Percentiles rank a stretch among this genome's conserved stretches.
These are phyloP conservation scores for Cladosporium sp. DNA, from an alignment of 2,329 filamentous ascomycete genomes.

Conservation along the genomic window DNA sequence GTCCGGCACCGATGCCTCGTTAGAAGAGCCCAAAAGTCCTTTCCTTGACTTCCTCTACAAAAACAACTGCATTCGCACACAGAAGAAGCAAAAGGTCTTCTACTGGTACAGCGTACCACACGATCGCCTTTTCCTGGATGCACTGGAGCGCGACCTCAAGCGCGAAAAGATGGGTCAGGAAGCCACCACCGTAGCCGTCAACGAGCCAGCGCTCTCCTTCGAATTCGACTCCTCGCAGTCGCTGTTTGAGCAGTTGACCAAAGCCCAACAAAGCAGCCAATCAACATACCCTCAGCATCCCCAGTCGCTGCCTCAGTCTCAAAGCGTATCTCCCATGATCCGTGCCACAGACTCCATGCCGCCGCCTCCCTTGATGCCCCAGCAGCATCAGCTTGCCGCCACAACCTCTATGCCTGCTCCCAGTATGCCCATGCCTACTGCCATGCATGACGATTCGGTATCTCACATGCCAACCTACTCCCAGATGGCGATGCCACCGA, in stretches of 20 bases:
- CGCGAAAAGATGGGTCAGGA: constrained; percentile 99
- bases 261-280: constrained; percentile 97
- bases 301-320: constrained; percentile 56
- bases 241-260: constrained; percentile 98
- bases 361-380: constrained; percentile 76
- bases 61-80: constrained; percentile 99
- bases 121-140: constrained; percentile 94
- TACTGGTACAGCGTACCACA: constrained; percentile 99
- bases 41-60: constrained; percentile 99
- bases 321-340: constrained; percentile 84
- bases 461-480: constrained; percentile 67
- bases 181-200: constrained; percentile 92
- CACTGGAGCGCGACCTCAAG: constrained; percentile 94
- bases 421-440: constrained; percentile 34
- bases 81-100: constrained; percentile 99
- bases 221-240: constrained; percentile 99
- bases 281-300: constrained; percentile 66
- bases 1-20: constrained; percentile 93
- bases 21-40: constrained; percentile 97
- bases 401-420: constrained; percentile 24
- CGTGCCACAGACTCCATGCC: constrained; percentile 92
- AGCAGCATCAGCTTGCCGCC: constrained; percentile 44
- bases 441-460: constrained; percentile 55
- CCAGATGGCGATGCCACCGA: constrained; percentile 67
- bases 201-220: constrained; percentile 95